Base-by-base conservation (phyloP, 78 protist species). In the Emiliania huxleyi region DNA sequence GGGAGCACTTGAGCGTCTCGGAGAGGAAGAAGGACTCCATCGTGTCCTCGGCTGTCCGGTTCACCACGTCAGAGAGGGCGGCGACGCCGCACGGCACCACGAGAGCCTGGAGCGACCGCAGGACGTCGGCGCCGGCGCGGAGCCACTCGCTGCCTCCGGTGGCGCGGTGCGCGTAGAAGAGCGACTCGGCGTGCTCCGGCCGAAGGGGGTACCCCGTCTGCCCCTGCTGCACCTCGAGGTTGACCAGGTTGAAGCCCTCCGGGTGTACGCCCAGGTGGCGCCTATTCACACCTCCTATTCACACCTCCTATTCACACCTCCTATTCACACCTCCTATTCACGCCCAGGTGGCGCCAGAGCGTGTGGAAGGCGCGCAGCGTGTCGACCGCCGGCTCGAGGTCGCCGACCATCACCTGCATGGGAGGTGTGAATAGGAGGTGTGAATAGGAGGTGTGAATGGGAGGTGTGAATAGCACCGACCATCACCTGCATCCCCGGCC, bases 341-440 rank as follows among this genome's bases (percentile, higher is more conserved):
- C 1, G 29, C 49, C 48, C 23, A 62, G 75, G 49, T 23, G n/a
- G 29, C 1, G 35, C 19, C 35, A 2, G 12, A 77, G 37, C 35
- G 87, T 1, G 62, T 89, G 92, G 49, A 91, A 92, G 48, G 94
- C 94, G 23, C 83, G 75, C 38, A 69, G 35, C 0, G 95, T 95
- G 26, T 22, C 45, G 26, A 0, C 87, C 35, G 97, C 98, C 2
- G 0, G 69, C 8, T 8, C 89, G 35, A 90, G 21, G 21, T 96
- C 90, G 29, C 98, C 97, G 18, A 0, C 38, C 25, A 95, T 48
- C 46, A 8, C 77, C 49, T 95, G 97, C 88, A 96, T 2, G 49
- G 98, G 98, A 0, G 98, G 98, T 96, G 96, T 97, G 69, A 97
- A 97, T n/a, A n/a, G n/a, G n/a, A n/a, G n/a, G n/a, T n/a, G n/a